Evolutionary conservation across 768 basidiomycete genomes (phyloP), one percentile per base, ranked within the genome.

Genomic region (Mycena pura): DNA sequence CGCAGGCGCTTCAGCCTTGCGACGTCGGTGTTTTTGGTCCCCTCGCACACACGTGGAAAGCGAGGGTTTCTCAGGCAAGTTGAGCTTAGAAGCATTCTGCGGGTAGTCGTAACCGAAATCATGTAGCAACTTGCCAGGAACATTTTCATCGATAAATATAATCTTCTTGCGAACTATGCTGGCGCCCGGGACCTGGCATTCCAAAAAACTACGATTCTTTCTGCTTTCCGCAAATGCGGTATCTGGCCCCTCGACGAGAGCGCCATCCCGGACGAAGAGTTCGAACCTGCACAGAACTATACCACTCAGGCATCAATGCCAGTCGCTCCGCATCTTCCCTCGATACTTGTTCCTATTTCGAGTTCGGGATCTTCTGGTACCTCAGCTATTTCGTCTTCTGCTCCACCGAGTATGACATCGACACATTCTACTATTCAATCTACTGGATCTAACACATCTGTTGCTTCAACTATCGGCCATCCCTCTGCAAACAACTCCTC

Each of bases 1-100:
- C 70, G 9, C 70, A 71, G 41, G 34, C 41, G 7, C 46, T 68
- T 0, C 70, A 71, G 47, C 65, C 62, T 13, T 60, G 49, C 21
- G 70, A 71, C 54, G 63, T 70, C 19, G 60, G 62, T 44, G 49
- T 60, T 27, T 66, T 68, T 46, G 51, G 65, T 6, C 65, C 57
- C 13, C 48, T 71, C 28, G 44, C 44, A n/a, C 19, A 8, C 44
- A 46, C 21, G 19, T 46, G 44, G 44, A 46, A 46, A 24, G 44
- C 44, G 28, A 6, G 44, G 14, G 44, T 46, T 29, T 7, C 44
- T 5, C 6, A 29, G 44, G 44, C n/a, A 46, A n/a, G n/a, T n/a
- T n/a, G n/a, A n/a, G n/a, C n/a, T n/a, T n/a, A n/a, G n/a, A n/a
- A n/a, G n/a, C n/a, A n/a, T n/a, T n/a, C n/a, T n/a, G n/a, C n/a